These are phyloP conservation scores for Linnemannia schmuckeri DNA, from an alignment of 192 early-diverging fungal species.

Conservation along the genomic window DNA sequence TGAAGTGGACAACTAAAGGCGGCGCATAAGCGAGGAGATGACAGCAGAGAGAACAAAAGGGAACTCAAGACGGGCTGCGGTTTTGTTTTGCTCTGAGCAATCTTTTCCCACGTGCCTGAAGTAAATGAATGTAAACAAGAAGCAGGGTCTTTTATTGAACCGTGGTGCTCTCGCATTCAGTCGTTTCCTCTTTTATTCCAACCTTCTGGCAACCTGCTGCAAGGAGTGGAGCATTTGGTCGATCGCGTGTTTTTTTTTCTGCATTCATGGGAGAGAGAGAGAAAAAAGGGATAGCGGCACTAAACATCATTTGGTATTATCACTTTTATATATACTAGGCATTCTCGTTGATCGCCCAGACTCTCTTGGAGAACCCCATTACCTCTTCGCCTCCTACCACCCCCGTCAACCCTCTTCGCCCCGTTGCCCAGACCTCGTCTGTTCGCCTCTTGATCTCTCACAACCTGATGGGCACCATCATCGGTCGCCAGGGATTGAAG, in stretches of 20 bases:
- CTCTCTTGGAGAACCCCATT: slow-evolving; percentile 81
- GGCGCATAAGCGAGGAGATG: neutral
- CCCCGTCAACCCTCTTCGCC: slow-evolving; percentile 62
- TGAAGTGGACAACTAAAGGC: neutral
- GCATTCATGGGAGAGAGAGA: neutral
- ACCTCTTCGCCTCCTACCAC: slow-evolving; percentile 65
- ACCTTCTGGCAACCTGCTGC: neutral
- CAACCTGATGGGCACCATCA: slow-evolving; percentile 91
- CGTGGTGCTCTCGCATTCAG: neutral
- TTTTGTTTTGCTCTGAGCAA: neutral
- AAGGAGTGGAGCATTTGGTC: neutral
- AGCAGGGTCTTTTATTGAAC: neutral
- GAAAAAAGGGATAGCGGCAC: neutral
- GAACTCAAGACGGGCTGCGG: neutral
- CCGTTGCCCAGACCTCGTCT: slow-evolving; percentile 65
- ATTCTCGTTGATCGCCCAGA: slow-evolving; percentile 86
- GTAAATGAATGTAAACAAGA: neutral
- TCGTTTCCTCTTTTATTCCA: neutral
- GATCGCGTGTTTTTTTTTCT: neutral
- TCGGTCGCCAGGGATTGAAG: slow-evolving; percentile 93
- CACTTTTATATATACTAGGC: slow-evolving; percentile 64
- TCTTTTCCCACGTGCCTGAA: neutral
- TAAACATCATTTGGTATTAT: neutral
- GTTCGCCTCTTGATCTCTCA: slow-evolving; percentile 93
- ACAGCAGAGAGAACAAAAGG: neutral